Evolutionary conservation across 1,284 basidiomycete species (phyloP).

Genomic region (Puccinia horiana): DNA sequence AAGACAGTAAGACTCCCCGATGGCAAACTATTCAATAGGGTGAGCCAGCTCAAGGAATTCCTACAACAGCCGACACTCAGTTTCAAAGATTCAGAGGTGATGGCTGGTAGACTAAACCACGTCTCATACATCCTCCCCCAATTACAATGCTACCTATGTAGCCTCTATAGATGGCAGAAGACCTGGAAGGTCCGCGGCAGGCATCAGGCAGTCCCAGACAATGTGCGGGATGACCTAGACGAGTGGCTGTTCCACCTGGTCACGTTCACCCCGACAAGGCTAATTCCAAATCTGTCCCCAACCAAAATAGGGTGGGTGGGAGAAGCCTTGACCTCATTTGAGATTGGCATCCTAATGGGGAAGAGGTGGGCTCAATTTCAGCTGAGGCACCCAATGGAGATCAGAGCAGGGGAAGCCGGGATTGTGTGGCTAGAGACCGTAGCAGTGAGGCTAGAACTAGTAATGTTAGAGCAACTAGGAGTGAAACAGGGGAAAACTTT

Average conservation of each 20-base stretch:
- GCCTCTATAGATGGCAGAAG: neutral
- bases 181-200: neutral
- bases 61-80: too few species aligned
- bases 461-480: neutral
- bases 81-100: neutral
- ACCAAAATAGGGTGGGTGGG: neutral
- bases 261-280: neutral
- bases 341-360: neutral
- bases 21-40: neutral
- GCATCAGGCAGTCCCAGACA: neutral
- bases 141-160: too few species aligned
- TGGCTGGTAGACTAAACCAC: neutral
- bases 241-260: neutral
- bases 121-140: too few species aligned
- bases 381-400: neutral
- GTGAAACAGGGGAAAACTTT: too few species aligned
- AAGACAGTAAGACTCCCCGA: neutral
- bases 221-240: neutral
- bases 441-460: neutral
- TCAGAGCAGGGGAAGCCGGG: too few species aligned
- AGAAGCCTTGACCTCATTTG: neutral
- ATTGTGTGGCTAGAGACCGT: too few species aligned
- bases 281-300: neutral
- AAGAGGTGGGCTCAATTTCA: slow-evolving; percentile 3
- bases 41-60: neutral